Conservation (phyloP, 148 eudicot genomes). For the Pouteria glomerata region DNA sequence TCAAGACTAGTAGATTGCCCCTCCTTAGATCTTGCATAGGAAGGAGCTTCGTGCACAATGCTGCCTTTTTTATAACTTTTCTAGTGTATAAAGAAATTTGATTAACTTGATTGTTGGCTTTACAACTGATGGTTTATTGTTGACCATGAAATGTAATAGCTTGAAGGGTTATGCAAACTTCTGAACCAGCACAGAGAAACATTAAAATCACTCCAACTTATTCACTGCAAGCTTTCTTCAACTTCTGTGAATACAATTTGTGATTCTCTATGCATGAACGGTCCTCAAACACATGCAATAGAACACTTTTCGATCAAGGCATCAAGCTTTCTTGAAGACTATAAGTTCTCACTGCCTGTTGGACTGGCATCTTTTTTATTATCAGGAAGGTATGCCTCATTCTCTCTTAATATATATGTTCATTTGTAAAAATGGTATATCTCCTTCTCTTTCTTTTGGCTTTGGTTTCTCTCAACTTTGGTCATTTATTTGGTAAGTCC, state of each 20-base stretch:
- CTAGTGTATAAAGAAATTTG: neutral
- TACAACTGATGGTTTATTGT: neutral
- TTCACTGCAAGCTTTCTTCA: slow-evolving; percentile 69
- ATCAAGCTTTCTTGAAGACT: slow-evolving; percentile 53
- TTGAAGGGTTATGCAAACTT: slow-evolving; percentile 65
- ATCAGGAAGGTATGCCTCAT: slow-evolving; percentile 44
- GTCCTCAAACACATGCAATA: slow-evolving; percentile 33
- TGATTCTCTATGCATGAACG: slow-evolving; percentile 36
- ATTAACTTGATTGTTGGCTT: neutral
- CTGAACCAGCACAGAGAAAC: slow-evolving; percentile 58
- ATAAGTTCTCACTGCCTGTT: slow-evolving; percentile 34
- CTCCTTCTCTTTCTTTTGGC: neutral
- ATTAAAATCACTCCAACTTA: slow-evolving; percentile 51
- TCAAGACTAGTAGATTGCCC: too few species aligned
- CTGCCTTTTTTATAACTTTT: neutral
- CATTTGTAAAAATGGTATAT: too few species aligned
- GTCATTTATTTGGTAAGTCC: neutral
- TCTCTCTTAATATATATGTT: too few species aligned
- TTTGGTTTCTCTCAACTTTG: neutral
- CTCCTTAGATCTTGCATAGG: too few species aligned
- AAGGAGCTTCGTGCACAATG: too few species aligned
- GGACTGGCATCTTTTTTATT: slow-evolving; percentile 50
- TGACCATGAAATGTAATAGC: slow-evolving; percentile 33
- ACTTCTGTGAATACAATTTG: slow-evolving; percentile 51
- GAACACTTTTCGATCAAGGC: slow-evolving; percentile 64